Evolutionary conservation across 2,329 filamentous ascomycete species (phyloP).

Genomic region (Fusarium multiceps): DNA sequence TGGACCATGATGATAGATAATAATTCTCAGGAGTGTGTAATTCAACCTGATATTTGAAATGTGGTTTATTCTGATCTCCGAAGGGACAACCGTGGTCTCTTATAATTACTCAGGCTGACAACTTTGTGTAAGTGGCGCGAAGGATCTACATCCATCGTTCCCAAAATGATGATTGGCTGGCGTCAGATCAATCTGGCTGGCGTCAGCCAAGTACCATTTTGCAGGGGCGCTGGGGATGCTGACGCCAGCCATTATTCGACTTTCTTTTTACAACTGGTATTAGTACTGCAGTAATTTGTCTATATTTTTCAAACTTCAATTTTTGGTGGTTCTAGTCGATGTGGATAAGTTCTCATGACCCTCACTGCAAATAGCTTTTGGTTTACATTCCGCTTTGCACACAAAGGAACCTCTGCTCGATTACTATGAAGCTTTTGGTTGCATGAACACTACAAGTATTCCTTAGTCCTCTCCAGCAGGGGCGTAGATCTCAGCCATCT

Average conservation of each 20-base stretch:
- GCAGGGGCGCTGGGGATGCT: background rate
- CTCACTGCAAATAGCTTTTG: too few species aligned
- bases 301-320: too few species aligned
- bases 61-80: too few species aligned
- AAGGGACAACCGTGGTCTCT: background rate
- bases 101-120: background rate
- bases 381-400: too few species aligned
- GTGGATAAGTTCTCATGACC: too few species aligned
- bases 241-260: too few species aligned
- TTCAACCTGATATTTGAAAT: too few species aligned
- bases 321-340: too few species aligned
- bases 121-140: background rate
- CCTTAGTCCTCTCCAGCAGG: background rate
- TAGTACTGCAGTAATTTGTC: background rate
- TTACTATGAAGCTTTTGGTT: background rate
- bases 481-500: background rate
- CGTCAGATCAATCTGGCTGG: conserved; percentile 6
- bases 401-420: background rate
- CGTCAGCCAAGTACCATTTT: background rate
- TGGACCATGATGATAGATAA: background rate
- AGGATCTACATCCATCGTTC: background rate
- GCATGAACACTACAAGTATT: background rate
- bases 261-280: background rate
- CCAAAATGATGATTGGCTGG: background rate
- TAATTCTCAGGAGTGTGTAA: too few species aligned